Base-by-base conservation (phyloP, 2,329 filamentous ascomycete genomes). In the Penicillium sp. region DNA sequence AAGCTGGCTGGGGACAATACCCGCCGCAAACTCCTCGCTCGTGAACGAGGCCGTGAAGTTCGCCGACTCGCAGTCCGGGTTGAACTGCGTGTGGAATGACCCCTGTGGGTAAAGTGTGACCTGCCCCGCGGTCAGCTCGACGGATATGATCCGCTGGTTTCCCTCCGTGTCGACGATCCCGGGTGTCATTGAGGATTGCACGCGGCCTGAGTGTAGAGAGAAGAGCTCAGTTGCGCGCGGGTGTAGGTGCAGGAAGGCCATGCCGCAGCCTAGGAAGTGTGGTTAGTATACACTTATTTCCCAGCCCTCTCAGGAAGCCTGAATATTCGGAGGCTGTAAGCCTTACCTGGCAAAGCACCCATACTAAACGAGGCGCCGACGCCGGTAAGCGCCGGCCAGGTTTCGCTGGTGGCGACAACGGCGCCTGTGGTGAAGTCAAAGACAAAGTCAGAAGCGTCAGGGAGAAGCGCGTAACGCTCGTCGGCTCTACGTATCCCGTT, bases 61-160 rank as follows among this genome's bases (percentile, higher is more conserved):
- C 29, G 70, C 69, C 1, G 69, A 56, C 58, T 67, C 66, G 44
- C 70, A 71, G 38, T 71, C 65, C 17, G 68, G 70, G 46, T 71
- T 71, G 51, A 71, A 65, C 61, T 71, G 69, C 44, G 68, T 69
- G 54, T 71, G 69, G 46, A 71, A 71, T 26, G 66, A 71, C 0
- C 70, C 68, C 6, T 66, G 67, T n/a, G 68, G 70, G 51, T 64
- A 71, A 31, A 71, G 56, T 1, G 70, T 71, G 47, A 71, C 55
- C 60, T 64, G 64, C 3, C 69, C 69, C 2, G 68, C 53, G 4
- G 30, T 15, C 6, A 70, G 55, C 41, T 70, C 67, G 0, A 54
- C 56, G 17, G 56, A 48, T 46, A 71, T 66, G 1, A 69, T 64
- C 15, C 69, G 63, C 26, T 68, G 68, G 0, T 64, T 65, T 5